Evolutionary conservation across 1,284 basidiomycete genomes (phyloP), one percentile per base, ranked within the genome.

Genomic region (Fomitopsis palustris): DNA sequence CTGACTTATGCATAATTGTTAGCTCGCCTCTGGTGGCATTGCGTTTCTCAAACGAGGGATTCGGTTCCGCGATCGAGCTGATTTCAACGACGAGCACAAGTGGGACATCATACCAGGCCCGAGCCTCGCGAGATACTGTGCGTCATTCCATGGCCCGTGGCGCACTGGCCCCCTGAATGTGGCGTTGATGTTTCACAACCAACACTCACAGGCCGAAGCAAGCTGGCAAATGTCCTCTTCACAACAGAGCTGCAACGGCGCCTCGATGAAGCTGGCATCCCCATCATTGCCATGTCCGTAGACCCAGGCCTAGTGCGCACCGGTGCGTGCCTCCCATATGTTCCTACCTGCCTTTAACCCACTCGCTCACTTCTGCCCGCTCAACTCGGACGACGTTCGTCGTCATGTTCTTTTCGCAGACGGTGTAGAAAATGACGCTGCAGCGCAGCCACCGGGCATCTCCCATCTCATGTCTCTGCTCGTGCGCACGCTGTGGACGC

Each of bases 281-380:
- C 69, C 2, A 74, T 78, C 61, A 72, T 70, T 0, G 70, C 69
- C 39, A 57, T 76, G 2, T 60, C 76, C 4, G 12, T 75, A 38
- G 59, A 78, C 62, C 79, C 78, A 0, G 77, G 79, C 0, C 53
- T 66, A 8, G 78, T 83, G 25, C 69, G 78, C 61, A 82, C 81
- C 17, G 69, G 69, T 71, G 53, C 39, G 65, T n/a, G 61, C 16
- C n/a, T 5, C 21, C n/a, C 14, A n/a, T n/a, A n/a, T n/a, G n/a
- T n/a, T n/a, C n/a, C n/a, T n/a, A n/a, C 25, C 49, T 27, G 17
- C 33, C 6, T 27, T 21, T 14, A 4, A n/a, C 47, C 55, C 14
- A 4, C 14, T 39, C n/a, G 3, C 2, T n/a, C 4, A 45, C 21
- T 61, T 60, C 9, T 54, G 59, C 14, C 64, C 12, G 29, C 31